A percentile compares a stretch with the other conserved stretches of the same genome.
Conservation (phyloP, 192 early-diverging fungal genomes). For the Umbelopsis isabellina region DNA sequence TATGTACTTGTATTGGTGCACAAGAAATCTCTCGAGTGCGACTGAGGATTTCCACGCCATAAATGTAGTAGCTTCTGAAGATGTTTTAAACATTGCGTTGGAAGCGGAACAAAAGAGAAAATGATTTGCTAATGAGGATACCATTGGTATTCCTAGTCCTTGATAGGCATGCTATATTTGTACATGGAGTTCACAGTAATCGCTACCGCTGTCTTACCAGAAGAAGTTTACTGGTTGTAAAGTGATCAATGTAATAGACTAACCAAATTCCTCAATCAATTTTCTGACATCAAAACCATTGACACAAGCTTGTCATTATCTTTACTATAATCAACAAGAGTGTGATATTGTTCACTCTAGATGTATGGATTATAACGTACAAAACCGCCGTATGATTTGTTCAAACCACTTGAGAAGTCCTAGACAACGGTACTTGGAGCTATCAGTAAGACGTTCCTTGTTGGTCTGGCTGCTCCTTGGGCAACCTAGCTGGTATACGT, state of each 20-base stretch:
- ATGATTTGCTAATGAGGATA: too few species aligned
- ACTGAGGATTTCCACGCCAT: too few species aligned
- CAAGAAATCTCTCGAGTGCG: too few species aligned
- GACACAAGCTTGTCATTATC: background rate
- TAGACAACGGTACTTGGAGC: background rate
- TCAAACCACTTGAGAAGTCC: background rate
- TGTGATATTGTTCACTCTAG: background rate
- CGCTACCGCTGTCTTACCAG: too few species aligned
- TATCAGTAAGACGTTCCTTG: background rate
- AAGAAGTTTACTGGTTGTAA: too few species aligned
- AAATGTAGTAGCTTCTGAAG: too few species aligned
- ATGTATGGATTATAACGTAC: background rate
- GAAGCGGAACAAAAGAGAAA: too few species aligned
- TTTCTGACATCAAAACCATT: background rate
- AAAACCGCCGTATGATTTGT: background rate
- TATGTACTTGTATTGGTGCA: too few species aligned
- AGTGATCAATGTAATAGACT: background rate
- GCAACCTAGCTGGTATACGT: slow-evolving; percentile 37
- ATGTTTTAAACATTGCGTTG: too few species aligned
- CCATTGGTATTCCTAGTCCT: too few species aligned
- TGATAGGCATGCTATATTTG: too few species aligned
- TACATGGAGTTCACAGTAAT: too few species aligned
- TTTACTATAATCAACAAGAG: background rate
- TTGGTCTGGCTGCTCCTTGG: slow-evolving; percentile 21
- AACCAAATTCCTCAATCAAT: background rate